Evolutionary conservation across 139 green algal genomes (phyloP).

Genomic region (Deuterostichococcus epilithicus): DNA sequence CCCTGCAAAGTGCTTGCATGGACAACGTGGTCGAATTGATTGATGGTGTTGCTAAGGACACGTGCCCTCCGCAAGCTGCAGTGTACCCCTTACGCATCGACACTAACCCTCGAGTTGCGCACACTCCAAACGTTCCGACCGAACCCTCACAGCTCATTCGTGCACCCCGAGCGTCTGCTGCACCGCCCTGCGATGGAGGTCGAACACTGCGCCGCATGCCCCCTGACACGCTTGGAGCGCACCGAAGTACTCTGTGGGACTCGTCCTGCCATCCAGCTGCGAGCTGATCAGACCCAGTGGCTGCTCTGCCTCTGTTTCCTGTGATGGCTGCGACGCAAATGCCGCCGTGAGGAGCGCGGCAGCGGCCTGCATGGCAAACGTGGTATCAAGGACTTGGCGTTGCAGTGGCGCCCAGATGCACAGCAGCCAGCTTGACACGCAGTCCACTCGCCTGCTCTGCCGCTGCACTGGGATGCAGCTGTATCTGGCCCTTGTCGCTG

Average conservation of each 20-base stretch:
- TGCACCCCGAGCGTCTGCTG: background rate
- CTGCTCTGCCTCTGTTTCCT: background rate
- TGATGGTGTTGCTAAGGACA: background rate
- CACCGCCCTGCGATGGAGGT: background rate
- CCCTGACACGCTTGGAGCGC: background rate
- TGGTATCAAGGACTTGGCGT: background rate
- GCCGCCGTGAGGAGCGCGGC: constrained; percentile 18
- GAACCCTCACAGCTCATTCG: too few species aligned
- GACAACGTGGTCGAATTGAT: background rate
- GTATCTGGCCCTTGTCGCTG: constrained; percentile 1
- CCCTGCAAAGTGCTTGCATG: background rate
- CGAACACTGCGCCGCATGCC: background rate
- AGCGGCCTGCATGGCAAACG: constrained; percentile 25
- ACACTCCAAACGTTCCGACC: too few species aligned
- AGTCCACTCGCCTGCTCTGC: constrained; percentile 31
- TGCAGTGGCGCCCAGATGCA: background rate
- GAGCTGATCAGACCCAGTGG: background rate
- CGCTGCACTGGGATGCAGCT: constrained; percentile 33
- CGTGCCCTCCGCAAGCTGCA: background rate
- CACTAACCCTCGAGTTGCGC: too few species aligned
- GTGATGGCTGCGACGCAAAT: constrained; percentile 19
- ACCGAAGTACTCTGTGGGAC: background rate
- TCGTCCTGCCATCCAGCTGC: background rate
- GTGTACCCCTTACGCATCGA: too few species aligned
- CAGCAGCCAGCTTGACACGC: background rate